Conservation (phyloP, 2,329 filamentous ascomycete genomes). For the Capronia epimyces region DNA sequence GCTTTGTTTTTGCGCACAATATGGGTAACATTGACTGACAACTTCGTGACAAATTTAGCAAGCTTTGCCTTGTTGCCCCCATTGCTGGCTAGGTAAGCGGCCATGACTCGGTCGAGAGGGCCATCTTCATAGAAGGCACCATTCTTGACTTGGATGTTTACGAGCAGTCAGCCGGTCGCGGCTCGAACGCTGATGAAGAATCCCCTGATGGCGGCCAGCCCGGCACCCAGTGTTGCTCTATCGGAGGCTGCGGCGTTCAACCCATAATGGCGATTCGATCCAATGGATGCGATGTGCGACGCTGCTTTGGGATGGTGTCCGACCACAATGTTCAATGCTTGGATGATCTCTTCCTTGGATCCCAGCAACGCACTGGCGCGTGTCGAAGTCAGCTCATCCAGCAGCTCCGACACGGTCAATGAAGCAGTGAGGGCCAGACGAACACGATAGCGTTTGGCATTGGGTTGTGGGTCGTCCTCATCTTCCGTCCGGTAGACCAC, state of each 20-base stretch:
- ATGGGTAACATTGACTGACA: too few species aligned
- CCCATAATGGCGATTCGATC: too few species aligned
- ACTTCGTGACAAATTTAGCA: conserved; percentile 37
- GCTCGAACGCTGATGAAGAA: conserved; percentile 59
- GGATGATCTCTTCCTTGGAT: background rate
- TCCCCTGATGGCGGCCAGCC: conserved; percentile 53
- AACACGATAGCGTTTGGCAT: conserved; percentile 36
- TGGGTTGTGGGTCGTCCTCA: conserved; percentile 35
- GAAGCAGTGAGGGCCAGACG: conserved; percentile 34
- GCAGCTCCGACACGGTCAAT: conserved; percentile 34
- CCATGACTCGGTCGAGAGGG: conserved; percentile 38
- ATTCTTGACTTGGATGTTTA: conserved; percentile 60
- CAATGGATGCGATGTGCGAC: background rate
- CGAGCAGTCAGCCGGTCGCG: conserved; percentile 51
- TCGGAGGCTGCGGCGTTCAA: background rate
- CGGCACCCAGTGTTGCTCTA: background rate
- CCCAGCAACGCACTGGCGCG: background rate
- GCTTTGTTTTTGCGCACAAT: too few species aligned
- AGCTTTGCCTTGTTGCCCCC: conserved; percentile 29
- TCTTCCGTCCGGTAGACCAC: conserved; percentile 26
- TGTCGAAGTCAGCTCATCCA: background rate
- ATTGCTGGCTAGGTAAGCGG: conserved; percentile 30
- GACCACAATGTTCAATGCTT: conserved; percentile 4
- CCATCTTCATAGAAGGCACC: conserved; percentile 53
- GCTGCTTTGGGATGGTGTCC: background rate